Base-by-base conservation (phyloP, 192 early-diverging fungal genomes). In the Dimargaris cristalligena region DNA sequence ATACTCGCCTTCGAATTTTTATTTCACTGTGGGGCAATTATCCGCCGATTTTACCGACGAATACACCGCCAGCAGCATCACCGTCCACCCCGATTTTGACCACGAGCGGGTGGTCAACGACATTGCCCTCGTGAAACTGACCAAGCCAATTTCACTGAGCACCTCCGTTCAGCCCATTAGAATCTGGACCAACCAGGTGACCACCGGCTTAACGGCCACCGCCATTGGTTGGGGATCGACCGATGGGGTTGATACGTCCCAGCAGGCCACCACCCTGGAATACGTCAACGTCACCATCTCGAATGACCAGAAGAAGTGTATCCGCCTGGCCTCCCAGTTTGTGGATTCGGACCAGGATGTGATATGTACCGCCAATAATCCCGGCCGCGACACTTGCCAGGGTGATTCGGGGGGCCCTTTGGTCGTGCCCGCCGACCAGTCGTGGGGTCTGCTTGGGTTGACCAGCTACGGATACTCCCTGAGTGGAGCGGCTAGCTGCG, bases 361-460 rank as follows among this genome's bases (percentile, higher is more conserved):
- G 32, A 35, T 74, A 1, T 74, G 73, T 61, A 65, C 65, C 0
- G 63, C 69, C 47, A 48, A 59, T 14, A 59, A 47, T n/a, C 57
- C 63, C 0, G 69, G 73, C n/a, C 32, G 9, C 20, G 57, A 60
- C 22, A 74, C 69, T 10, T 74, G 73, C 59, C 68, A 68, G 41
- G 73, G 69, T 34, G 73, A 74, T 58, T 68, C 66, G 30, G 73
- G 73, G 32, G 73, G 73, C n/a, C 73, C 73, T 0, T 62, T 74
- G 16, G 59, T 71, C 32, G 35, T 57, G n/a, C 6, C 55, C 55
- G 1, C 8, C 22, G 23, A 35, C 55, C 34, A 35, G 18, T n/a
- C 18, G 14, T 57, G 38, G 34, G 55, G 34, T 34, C 74, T 66
- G 49, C 41, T 72, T 34, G 74, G 74, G 0, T 52, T 75, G 16